phyloP scores from a whole-genome alignment of 2,329 filamentous ascomycete genomes.

The Onygenales sp. region DNA sequence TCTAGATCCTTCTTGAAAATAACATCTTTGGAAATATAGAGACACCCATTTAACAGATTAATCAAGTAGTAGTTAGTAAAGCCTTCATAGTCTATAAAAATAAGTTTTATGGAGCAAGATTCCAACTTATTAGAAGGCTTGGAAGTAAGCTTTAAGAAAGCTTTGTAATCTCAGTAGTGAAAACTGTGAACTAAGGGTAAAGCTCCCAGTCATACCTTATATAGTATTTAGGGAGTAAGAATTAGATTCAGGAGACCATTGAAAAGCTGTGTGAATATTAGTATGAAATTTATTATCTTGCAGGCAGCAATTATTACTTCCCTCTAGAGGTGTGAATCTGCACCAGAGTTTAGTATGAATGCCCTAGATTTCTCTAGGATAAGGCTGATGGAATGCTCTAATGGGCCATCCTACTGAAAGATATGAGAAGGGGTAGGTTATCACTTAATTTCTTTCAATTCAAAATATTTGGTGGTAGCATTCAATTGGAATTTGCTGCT shows the following conservation, averaged over 20 bases:
- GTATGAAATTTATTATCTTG: too few relatives aligned
- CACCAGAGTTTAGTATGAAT: background rate
- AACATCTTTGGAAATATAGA: background rate
- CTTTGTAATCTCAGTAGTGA: accelerated
- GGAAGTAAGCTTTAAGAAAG: too few relatives aligned
- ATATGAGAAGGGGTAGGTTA: background rate
- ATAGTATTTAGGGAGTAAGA: too few relatives aligned
- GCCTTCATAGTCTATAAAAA: too few relatives aligned
- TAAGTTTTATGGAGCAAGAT: too few relatives aligned
- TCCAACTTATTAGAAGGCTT: too few relatives aligned
- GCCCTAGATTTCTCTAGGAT: background rate
- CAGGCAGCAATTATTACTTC: background rate
- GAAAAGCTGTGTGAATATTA: too few relatives aligned
- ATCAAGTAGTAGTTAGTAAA: too few relatives aligned
- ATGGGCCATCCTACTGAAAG: background rate
- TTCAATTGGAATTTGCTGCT: background rate
- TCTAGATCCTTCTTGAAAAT: background rate
- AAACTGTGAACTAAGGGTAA: too few relatives aligned
- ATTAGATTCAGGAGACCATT: too few relatives aligned
- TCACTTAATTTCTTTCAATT: too few relatives aligned
- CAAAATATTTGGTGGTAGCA: background rate
- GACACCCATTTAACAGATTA: background rate
- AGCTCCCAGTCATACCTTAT: too few relatives aligned
- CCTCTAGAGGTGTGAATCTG: background rate
- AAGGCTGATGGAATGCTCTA: background rate